Evolutionary conservation across 2,329 filamentous ascomycete species (phyloP), one percentile per base, ranked within the genome.

Genomic region (Microdochium trichocladiopsis): DNA sequence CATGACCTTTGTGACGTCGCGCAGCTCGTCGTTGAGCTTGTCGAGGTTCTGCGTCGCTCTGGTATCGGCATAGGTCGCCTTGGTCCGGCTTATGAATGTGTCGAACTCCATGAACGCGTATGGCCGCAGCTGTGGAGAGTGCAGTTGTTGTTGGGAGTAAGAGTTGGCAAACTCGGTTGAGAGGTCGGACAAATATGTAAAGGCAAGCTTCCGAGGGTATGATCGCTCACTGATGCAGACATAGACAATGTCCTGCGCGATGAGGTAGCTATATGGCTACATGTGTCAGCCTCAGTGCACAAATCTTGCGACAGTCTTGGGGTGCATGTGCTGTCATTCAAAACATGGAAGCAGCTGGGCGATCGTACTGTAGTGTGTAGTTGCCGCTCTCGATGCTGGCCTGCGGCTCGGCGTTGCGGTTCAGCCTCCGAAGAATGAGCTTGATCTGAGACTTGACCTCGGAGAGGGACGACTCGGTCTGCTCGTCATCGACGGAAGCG

Each of bases 31-130:
- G 66, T 99, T 97, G 59, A 99, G 78, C 72, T 93, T 91, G 71
- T 95, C 90, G 53, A 99, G 82, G 72, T 97, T 97, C 72, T 92
- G 88, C 14, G 89, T 83, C 16, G 94, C 94, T 58, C 94, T 86
- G 51, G 88, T 84, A 70, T 99, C 94, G 62, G 94, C 89, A 72
- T 99, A 99, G 25, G 92, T 91, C 62, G 91, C 87, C 73, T 93
- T 94, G 41, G 92, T 95, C 67, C 90, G 87, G 66, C 87, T 80
- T 71, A 99, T 96, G 75, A 96, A 97, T 57, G 88, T 95, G 72
- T 99, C 95, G 69, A 99, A 99, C 68, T 96, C 91, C 77, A 96
- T 92, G 68, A 95, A 97, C 54, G 91, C 92, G 72, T 97, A 99
- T 5, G 94, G 93, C 23, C 93, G 88, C 58, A 95, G 82, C 31